These are phyloP conservation scores for Mortierella sp. DNA, from an alignment of 371 early-diverging fungal species.

Conservation along the genomic window DNA sequence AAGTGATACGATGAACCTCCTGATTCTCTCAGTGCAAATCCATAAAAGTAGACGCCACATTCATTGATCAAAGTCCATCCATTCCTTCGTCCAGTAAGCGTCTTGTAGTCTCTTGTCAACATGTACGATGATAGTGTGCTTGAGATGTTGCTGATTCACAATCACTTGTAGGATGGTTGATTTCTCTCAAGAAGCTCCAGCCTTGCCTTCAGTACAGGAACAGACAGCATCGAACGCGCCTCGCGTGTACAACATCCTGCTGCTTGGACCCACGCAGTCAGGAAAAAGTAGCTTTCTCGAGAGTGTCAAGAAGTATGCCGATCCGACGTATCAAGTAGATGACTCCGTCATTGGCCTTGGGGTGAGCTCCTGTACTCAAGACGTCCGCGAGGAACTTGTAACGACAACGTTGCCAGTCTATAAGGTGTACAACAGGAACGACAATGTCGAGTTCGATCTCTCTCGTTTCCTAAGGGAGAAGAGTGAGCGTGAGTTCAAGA, in stretches of 20 bases:
- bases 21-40: too few relatives aligned
- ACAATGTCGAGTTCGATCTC: neutral
- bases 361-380: neutral
- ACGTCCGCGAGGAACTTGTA: neutral
- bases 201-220: too few relatives aligned
- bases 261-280: slow-evolving; percentile 11
- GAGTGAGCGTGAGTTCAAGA: neutral
- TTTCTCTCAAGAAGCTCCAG: too few relatives aligned
- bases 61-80: neutral
- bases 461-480: neutral
- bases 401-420: neutral
- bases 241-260: slow-evolving; percentile 9
- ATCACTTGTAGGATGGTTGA: too few relatives aligned
- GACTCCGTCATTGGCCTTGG: neutral
- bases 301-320: slow-evolving; percentile 1
- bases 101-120: too few relatives aligned
- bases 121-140: too few relatives aligned
- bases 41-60: too few relatives aligned
- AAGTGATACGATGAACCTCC: too few relatives aligned
- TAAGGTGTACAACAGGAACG: neutral
- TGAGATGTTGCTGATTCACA: too few relatives aligned
- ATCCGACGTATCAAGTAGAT: slow-evolving; percentile 3
- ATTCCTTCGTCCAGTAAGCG: too few relatives aligned
- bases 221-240: too few relatives aligned
- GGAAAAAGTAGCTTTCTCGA: slow-evolving; percentile 12